These are phyloP conservation scores for Neofusicoccum parvum DNA, from an alignment of 2,329 filamentous ascomycete species.

Conservation along the genomic window DNA sequence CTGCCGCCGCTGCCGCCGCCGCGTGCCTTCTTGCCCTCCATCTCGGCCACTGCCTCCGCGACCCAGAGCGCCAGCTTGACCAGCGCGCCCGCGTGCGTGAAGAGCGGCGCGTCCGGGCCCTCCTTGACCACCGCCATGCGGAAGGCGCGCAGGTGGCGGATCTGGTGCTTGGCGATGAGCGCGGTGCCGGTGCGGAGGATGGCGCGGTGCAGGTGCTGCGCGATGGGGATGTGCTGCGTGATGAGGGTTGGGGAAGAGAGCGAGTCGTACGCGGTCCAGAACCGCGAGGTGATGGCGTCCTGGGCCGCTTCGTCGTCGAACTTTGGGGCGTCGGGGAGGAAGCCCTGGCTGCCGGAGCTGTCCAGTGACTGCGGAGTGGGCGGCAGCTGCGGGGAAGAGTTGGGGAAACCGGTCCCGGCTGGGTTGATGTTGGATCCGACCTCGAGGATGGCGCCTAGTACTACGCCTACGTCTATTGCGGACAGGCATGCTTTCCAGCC, in stretches of 20 bases:
- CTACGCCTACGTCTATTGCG: slow-evolving; percentile 90
- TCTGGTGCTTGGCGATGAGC: slow-evolving; percentile 89
- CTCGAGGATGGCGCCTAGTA: slow-evolving; percentile 89
- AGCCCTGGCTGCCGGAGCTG: slow-evolving; percentile 24
- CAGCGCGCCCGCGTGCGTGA: slow-evolving; percentile 88
- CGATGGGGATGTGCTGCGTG: slow-evolving; percentile 75
- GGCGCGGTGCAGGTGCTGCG: slow-evolving; percentile 85
- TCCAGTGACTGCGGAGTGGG: slow-evolving; percentile 26
- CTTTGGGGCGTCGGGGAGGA: slow-evolving; percentile 27
- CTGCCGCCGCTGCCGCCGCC: slow-evolving; percentile 63
- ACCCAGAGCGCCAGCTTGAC: slow-evolving; percentile 95
- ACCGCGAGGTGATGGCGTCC: slow-evolving; percentile 53
- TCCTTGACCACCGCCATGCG: slow-evolving; percentile 96
- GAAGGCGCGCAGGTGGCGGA: slow-evolving; percentile 88
- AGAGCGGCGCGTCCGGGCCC: slow-evolving; percentile 85
- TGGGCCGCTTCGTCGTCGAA: slow-evolving; percentile 33
- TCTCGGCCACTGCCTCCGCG: slow-evolving; percentile 85
- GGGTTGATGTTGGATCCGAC: slow-evolving; percentile 60
- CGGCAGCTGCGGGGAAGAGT: slow-evolving; percentile 17
- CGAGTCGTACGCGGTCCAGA: slow-evolving; percentile 63
- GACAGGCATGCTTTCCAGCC: slow-evolving; percentile 94
- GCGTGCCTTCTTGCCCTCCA: slow-evolving; percentile 62
- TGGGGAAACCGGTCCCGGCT: not conserved
- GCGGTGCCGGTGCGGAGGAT: slow-evolving; percentile 92
- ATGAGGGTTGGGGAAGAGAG: slow-evolving; percentile 65